Base-by-base conservation (phyloP, 139 green algal species). In the Pseudopediastrum boryanum region DNA sequence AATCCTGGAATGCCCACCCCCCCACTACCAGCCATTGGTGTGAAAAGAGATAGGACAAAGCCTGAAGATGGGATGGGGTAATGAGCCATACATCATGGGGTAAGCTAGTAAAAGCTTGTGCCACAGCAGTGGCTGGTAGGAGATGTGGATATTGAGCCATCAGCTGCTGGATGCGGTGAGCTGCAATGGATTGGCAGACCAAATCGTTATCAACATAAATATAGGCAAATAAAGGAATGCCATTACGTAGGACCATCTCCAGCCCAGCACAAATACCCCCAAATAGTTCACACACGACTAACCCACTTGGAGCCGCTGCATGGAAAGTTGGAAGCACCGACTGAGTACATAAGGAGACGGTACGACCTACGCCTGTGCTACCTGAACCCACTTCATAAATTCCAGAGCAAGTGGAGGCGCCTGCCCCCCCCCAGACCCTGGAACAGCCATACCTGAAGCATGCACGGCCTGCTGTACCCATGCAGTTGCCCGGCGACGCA, bases 191-290 rank as follows among this genome's bases (percentile, higher is more conserved):
- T 10, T 70, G 75, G n/a, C 50, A 46, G 36, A 21, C 35, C 19
- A 39, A 42, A 35, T 72, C 23, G 38, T 44, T 77, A 27, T 83
- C 77, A 61, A 29, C 42, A 38, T 77, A 83, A 8, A 62, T 4
- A n/a, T 83, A 83, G 8, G 52, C 48, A 16, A 38, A 42, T 29
- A 83, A 54, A n/a, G 44, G 4, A n/a, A 76, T 43, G 29, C 76
- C 65, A 41, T 52, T 66, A 33, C 76, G 76, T 51, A 82, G 43
- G 12, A 61, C 50, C 39, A 76, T 76, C 50, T 82, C 76, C 25
- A 83, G 12, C 9, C 77, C 77, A 10, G 77, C 52, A 50, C 77
- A 83, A 2, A 83, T 33, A 2, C 77, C 77, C 42, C 77, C 67
- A n/a, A 65, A 83, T 7, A 56, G 46, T 51, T 83, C 77, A 8